Conservation (phyloP, 73 alveolate species). For the Tetrahymena elliotti region DNA sequence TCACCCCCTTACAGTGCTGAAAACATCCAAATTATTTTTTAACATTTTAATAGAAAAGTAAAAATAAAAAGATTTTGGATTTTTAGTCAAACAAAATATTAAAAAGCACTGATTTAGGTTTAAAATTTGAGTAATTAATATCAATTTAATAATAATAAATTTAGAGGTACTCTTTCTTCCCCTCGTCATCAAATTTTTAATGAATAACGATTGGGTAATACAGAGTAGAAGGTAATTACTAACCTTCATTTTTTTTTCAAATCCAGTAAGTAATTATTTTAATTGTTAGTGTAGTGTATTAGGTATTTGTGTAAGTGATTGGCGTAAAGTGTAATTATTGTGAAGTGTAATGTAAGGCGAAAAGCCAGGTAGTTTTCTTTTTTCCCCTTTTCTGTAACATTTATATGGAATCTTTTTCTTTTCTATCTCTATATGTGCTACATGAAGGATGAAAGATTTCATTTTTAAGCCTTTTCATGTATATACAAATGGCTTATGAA, state of each 20-base stretch:
- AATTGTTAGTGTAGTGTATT: neutral
- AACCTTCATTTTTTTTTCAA: neutral
- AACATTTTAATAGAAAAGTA: neutral
- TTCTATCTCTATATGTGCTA: neutral
- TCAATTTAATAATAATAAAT: neutral
- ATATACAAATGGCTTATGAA: neutral
- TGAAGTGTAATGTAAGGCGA: neutral
- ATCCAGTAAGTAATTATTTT: neutral
- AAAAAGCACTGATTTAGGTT: neutral
- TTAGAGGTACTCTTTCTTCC: neutral
- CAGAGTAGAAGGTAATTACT: neutral
- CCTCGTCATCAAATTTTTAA: neutral
- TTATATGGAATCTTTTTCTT: neutral
- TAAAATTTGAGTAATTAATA: neutral
- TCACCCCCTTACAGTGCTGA: neutral
- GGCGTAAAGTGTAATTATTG: conserved; percentile 1
- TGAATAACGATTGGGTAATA: neutral
- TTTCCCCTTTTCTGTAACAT: neutral
- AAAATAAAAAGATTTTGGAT: too few relatives aligned
- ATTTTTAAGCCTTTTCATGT: neutral
- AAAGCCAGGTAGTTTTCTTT: neutral
- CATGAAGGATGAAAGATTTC: too few relatives aligned
- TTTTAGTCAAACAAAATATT: neutral
- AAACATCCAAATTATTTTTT: neutral
- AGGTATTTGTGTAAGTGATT: neutral